Conservation (phyloP, 2,329 filamentous ascomycete species). For the Stromatinia cepivora region DNA sequence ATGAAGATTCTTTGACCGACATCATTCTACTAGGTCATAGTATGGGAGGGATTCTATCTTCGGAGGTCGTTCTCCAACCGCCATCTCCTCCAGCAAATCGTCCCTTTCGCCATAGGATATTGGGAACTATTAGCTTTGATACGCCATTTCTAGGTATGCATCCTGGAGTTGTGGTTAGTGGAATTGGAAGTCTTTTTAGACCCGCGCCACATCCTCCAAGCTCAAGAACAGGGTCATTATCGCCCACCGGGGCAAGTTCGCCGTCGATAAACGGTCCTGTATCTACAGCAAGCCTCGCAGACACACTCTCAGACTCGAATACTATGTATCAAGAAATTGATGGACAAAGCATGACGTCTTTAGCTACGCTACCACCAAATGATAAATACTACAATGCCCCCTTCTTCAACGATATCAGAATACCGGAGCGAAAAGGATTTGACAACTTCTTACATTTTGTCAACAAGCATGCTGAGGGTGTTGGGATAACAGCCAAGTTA, state of each 20-base stretch:
- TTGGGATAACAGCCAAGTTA: conserved; percentile 16
- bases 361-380: conserved; percentile 32
- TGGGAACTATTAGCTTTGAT: conserved; percentile 81
- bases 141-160: conserved; percentile 87
- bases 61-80: conserved; percentile 70
- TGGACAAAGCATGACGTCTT: conserved; percentile 34
- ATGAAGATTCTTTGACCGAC: conserved; percentile 73
- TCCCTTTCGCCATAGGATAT: conserved; percentile 69
- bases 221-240: conserved; percentile 25
- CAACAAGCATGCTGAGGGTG: conserved; percentile 71
- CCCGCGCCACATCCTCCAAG: conserved; percentile 45
- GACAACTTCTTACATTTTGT: conserved; percentile 72
- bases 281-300: conserved; percentile 30
- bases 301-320: conserved; percentile 31
- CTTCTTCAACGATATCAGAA: conserved; percentile 71
- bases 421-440: conserved; percentile 69
- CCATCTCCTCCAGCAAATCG: conserved; percentile 29
- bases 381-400: conserved; percentile 74
- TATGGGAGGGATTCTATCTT: conserved; percentile 82
- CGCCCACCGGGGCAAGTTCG: conserved; percentile 28
- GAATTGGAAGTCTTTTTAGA: conserved; percentile 74
- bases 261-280: conserved; percentile 28
- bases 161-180: conserved; percentile 80
- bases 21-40: conserved; percentile 83
- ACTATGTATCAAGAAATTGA: conserved; percentile 31